Evolutionary conservation across 2,329 filamentous ascomycete species (phyloP).

Genomic region (Saccharata proteae): DNA sequence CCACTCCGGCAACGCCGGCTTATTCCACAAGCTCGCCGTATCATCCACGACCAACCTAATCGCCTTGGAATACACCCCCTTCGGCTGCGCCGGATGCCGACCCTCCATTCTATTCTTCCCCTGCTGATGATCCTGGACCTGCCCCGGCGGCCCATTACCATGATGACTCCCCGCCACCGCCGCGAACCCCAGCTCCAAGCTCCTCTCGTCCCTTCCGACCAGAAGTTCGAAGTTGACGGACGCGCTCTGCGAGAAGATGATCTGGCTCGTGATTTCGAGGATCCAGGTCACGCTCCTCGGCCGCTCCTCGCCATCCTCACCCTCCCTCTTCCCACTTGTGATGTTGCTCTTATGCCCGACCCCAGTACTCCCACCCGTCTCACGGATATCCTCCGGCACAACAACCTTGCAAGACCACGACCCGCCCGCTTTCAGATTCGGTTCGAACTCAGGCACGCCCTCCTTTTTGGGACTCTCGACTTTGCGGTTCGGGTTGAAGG

Average conservation of each 20-base stretch:
- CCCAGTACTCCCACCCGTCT: constrained; percentile 42
- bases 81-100: constrained; percentile 50
- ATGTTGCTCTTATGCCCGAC: constrained; percentile 19
- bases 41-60: constrained; percentile 72
- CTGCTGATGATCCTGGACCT: constrained; percentile 64
- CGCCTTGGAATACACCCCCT: constrained; percentile 75
- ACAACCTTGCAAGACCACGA: constrained; percentile 69
- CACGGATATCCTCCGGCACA: constrained; percentile 66
- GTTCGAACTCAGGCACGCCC: constrained; percentile 83
- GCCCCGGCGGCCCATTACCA: constrained; percentile 45
- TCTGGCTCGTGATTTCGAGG: constrained; percentile 82
- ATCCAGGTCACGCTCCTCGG: constrained; percentile 66
- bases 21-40: constrained; percentile 84
- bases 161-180: constrained; percentile 42
- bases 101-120: constrained; percentile 42
- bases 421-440: constrained; percentile 88
- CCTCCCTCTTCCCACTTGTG: constrained; percentile 1
- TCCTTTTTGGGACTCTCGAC: constrained; percentile 56
- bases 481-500: constrained; percentile 72
- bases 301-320: constrained; percentile 21
- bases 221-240: constrained; percentile 80
- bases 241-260: constrained; percentile 83
- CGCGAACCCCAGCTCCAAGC: constrained; percentile 54
- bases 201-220: constrained; percentile 75
- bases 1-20: constrained; percentile 65